Percentiles rank a stretch among this genome's conserved stretches.
Conservation (phyloP, 257 asterid genomes). For the Solanum appendiculatum region DNA sequence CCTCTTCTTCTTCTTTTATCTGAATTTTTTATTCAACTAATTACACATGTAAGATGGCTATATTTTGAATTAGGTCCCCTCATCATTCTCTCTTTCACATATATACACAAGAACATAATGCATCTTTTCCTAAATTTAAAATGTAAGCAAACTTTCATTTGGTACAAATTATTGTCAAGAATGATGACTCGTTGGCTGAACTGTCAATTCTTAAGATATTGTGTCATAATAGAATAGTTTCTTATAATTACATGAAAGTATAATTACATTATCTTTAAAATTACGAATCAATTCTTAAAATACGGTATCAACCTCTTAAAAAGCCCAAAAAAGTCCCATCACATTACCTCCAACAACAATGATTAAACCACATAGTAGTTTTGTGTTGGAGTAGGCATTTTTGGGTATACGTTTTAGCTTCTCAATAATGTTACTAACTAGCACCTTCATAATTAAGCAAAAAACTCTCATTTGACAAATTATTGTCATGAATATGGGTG, state of each 20-base stretch:
- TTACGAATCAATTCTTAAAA: background rate
- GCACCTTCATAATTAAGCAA: background rate
- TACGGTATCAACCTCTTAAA: background rate
- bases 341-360: too few species aligned
- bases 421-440: background rate
- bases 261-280: background rate
- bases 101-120: background rate
- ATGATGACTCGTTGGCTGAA: background rate
- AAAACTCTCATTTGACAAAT: background rate
- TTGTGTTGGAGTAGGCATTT: background rate
- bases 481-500: background rate
- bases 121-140: background rate
- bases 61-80: background rate
- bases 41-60: background rate
- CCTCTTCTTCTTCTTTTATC: background rate
- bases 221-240: background rate
- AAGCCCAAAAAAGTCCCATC: background rate
- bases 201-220: background rate
- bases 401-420: background rate
- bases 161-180: background rate
- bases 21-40: background rate
- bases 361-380: background rate
- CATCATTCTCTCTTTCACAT: background rate
- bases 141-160: background rate
- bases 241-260: accelerated